These are phyloP conservation scores for Setomelanomma holmii DNA, from an alignment of 2,329 filamentous ascomycete genomes.

Conservation along the genomic window DNA sequence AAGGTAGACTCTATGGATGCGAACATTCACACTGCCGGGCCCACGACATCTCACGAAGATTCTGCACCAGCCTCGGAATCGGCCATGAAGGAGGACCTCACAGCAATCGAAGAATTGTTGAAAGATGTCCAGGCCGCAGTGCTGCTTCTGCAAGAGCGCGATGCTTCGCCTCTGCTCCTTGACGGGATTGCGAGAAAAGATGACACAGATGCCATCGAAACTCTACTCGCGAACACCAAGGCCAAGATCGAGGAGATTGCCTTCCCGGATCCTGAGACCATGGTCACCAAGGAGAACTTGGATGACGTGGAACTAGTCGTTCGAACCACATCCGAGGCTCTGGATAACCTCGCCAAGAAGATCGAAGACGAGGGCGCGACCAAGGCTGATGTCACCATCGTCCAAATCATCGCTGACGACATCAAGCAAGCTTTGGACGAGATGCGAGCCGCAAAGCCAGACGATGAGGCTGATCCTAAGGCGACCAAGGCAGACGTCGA, in stretches of 20 bases:
- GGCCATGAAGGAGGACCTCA: conserved; percentile 60
- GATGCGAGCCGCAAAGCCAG: conserved; percentile 56
- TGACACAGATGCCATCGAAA: conserved; percentile 90
- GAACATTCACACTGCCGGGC: conserved; percentile 52
- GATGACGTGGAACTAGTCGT: conserved; percentile 71
- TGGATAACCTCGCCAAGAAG: conserved; percentile 71
- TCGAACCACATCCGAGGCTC: conserved; percentile 75
- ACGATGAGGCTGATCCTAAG: conserved; percentile 62
- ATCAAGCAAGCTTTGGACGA: conserved; percentile 79
- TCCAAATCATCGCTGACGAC: conserved; percentile 82
- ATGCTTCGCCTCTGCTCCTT: conserved; percentile 26
- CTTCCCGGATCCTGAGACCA: conserved; percentile 69
- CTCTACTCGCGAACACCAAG: conserved; percentile 87
- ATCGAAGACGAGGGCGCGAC: conserved; percentile 72
- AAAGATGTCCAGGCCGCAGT: conserved; percentile 67
- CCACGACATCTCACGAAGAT: conserved; percentile 45
- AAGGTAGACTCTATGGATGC: conserved; percentile 82
- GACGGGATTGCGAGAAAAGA: conserved; percentile 73
- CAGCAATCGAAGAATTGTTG: conserved; percentile 53
- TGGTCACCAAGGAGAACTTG: conserved; percentile 68
- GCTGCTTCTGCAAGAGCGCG: conserved; percentile 37
- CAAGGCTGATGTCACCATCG: conserved; percentile 77
- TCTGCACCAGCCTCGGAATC: conserved; percentile 44
- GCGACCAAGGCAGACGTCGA: conserved; percentile 84
- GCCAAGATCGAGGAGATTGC: conserved; percentile 82